A percentile compares a stretch with the other conserved stretches of the same genome.
phyloP scores from a whole-genome alignment of 192 early-diverging fungal genomes.

The Coemansia aciculifera region DNA sequence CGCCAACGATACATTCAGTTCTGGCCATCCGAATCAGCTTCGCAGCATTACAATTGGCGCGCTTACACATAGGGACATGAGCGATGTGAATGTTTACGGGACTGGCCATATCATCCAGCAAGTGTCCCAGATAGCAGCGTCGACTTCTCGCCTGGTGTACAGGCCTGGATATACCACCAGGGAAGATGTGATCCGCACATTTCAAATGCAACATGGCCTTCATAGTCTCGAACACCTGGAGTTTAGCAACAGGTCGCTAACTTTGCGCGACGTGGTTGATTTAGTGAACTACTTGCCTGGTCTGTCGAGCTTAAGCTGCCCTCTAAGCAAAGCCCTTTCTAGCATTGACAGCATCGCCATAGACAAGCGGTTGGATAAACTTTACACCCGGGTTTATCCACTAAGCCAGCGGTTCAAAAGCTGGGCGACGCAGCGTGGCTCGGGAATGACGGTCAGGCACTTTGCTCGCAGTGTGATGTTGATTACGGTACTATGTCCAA shows the following conservation, averaged over 20 bases:
- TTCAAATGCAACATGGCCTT: not conserved
- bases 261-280: not conserved
- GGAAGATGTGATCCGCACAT: not conserved
- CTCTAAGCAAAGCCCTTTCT: not conserved
- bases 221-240: not conserved
- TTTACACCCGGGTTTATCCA: not conserved
- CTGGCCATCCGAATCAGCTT: not conserved
- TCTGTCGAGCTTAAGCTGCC: not conserved
- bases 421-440: not conserved
- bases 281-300: not conserved
- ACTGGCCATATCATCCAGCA: not conserved
- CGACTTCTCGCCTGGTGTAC: not conserved
- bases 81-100: not conserved
- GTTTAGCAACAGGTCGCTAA: not conserved
- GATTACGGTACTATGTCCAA: not conserved
- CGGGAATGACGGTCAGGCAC: not conserved
- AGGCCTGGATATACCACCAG: not conserved
- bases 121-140: not conserved
- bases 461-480: not conserved
- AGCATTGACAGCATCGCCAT: not conserved
- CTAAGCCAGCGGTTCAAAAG: not conserved
- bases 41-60: not conserved
- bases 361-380: not conserved
- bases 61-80: not conserved
- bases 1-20: not conserved